Conservation (phyloP, 345 rosid species). For the Erucastrum elatum region DNA sequence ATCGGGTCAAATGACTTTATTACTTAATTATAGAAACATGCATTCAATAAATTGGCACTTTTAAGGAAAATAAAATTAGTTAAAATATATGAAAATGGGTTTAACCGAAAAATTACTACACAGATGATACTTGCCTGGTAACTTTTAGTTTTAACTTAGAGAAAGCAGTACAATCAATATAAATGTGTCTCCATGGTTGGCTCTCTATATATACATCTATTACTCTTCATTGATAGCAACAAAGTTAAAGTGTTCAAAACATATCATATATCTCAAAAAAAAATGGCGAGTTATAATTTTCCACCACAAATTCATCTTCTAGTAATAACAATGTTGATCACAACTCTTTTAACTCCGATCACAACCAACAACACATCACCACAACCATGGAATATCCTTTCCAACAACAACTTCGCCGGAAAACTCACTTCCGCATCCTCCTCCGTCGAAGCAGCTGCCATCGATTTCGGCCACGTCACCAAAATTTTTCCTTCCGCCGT, state of each 20-base stretch:
- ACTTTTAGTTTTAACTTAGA: neutral
- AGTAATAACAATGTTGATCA: conserved; percentile 17
- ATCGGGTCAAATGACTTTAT: neutral
- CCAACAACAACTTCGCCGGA: conserved; percentile 25
- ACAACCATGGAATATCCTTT: conserved; percentile 40
- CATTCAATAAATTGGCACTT: neutral
- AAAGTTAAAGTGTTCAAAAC: conserved; percentile 7
- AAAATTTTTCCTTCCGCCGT: conserved; percentile 60
- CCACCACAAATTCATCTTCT: conserved; percentile 12
- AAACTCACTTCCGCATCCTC: conserved; percentile 35
- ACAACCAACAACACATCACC: conserved; percentile 35
- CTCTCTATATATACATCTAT: conserved; percentile 22
- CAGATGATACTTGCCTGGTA: neutral
- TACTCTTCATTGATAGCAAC: conserved; percentile 1
- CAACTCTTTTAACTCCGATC: conserved; percentile 9
- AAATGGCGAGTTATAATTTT: conserved; percentile 22
- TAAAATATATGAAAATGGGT: neutral
- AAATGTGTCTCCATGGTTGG: conserved; percentile 7
- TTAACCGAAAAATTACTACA: neutral
- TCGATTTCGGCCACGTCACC: conserved; percentile 67
- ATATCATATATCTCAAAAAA: neutral
- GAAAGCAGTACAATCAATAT: neutral
- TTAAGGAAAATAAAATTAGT: neutral
- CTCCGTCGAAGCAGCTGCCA: conserved; percentile 46
- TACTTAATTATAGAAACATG: neutral